Evolutionary conservation across 192 early-diverging fungal genomes (phyloP), one percentile per base, ranked within the genome.

Genomic region (Mortierella antarctica): DNA sequence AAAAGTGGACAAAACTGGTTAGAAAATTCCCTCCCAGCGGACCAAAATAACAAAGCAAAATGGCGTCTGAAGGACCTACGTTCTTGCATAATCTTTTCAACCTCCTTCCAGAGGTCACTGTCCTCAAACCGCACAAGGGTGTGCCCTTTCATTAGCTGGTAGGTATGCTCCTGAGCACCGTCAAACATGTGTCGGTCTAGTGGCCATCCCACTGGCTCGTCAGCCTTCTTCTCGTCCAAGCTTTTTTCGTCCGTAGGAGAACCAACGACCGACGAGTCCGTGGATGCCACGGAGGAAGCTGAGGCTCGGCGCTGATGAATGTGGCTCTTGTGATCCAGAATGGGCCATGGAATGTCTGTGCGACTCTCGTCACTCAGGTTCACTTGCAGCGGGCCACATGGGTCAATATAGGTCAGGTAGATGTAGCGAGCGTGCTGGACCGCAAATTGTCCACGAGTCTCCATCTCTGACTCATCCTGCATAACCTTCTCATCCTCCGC

Each of bases 151-250:
- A 96, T 78, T 47, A 91, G 83, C 39, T 90, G 90, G 53, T 93
- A 94, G 5, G 93, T 87, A 52, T 93, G 88, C 58, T 93, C 90
- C 81, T 95, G 90, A 0, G 91, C 91, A 56, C 92, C 92, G 83
- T 97, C 95, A 84, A 92, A 97, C 57, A 95, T 85, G 67, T 86
- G 88, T 20, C 88, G 85, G 47, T 90, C 91, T 63, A 88, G 58
- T 10, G 68, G 77, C 77, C 77, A 72, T 10, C 77, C 70, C 14
- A 44, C 47, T 0, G 52, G 45, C 2, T 56, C 69, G 4, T 57
- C 57, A 41, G 18, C 48, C 17, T 54, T 67, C 42, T 56, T 54
- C 40, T 59, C 21, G 39, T 39, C 23, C 14, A 31, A 20, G 17
- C 42, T 47, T 13, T 6, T 17, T 15, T 21, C 62, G 31, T 31